These are phyloP conservation scores for Bryopsis sp. DNA, from an alignment of 139 green algal genomes.

Conservation along the genomic window DNA sequence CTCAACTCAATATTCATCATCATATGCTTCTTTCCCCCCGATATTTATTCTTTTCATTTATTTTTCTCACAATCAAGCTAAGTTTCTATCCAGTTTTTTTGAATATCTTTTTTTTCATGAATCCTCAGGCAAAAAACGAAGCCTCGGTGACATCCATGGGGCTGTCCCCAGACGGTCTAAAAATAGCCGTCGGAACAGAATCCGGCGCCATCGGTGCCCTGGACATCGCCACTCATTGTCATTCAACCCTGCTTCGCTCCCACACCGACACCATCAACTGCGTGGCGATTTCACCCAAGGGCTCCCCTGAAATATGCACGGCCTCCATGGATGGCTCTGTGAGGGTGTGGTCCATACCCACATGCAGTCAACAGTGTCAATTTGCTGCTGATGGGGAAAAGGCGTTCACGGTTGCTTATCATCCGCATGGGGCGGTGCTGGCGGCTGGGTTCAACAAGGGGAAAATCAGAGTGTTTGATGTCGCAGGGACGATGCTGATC, in stretches of 20 bases:
- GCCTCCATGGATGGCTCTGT: background rate
- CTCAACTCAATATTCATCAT: no score
- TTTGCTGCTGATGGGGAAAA: conserved; percentile 2
- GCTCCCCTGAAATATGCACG: conserved; percentile 22
- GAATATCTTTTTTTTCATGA: conserved; percentile 5
- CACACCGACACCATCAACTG: conserved; percentile 50
- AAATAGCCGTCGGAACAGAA: conserved; percentile 50
- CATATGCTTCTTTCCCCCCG: no score
- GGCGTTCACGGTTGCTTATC: conserved; percentile 38
- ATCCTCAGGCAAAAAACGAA: conserved; percentile 60
- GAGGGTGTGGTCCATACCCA: background rate
- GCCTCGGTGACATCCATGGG: conserved; percentile 46
- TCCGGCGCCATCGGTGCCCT: conserved; percentile 56
- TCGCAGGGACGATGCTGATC: conserved; percentile 47
- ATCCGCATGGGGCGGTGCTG: conserved; percentile 42
- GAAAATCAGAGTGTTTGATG: conserved; percentile 56
- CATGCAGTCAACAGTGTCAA: no score
- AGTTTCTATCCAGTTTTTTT: background rate
- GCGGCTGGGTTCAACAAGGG: conserved; percentile 54
- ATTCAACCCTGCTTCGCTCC: conserved; percentile 56
- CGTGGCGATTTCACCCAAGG: conserved; percentile 41
- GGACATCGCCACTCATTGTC: conserved; percentile 53
- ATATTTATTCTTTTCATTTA: no score
- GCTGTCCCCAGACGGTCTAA: conserved; percentile 50
- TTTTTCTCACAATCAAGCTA: no score